phyloP scores from a whole-genome alignment of 805 yeast genomes.

The Candida ulmi region DNA sequence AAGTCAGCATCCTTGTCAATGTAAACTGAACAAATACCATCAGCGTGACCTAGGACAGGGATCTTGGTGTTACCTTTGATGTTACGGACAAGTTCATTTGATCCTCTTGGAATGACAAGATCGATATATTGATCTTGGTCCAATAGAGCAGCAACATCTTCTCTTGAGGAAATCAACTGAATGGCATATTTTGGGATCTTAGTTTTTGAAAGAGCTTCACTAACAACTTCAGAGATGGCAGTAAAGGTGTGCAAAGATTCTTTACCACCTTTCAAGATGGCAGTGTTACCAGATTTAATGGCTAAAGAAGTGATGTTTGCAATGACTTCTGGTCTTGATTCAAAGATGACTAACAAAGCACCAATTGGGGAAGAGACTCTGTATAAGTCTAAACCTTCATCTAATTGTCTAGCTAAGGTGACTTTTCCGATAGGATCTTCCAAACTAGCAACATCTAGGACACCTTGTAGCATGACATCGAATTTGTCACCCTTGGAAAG shows the following conservation, averaged over 20 bases:
- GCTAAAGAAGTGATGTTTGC: conserved; percentile 96
- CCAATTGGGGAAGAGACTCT: conserved; percentile 94
- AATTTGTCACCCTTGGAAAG: conserved; percentile 77
- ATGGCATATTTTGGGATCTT: conserved; percentile 76
- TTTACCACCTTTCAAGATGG: conserved; percentile 95
- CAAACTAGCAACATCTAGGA: conserved; percentile 81
- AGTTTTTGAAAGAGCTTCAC: conserved; percentile 50
- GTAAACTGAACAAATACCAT: conserved; percentile 90
- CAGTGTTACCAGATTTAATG: conserved; percentile 94
- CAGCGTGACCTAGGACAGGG: conserved; percentile 98
- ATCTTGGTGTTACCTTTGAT: conserved; percentile 87
- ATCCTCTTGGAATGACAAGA: conserved; percentile 96
- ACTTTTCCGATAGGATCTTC: conserved; percentile 92
- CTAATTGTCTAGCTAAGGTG: conserved; percentile 77
- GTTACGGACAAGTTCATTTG: conserved; percentile 81
- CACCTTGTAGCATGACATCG: conserved; percentile 92
- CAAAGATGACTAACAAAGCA: conserved; percentile 86
- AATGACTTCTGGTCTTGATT: conserved; percentile 96
- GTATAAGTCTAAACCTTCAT: conserved; percentile 80
- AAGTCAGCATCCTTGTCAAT: conserved; percentile 75
- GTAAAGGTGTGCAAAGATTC: conserved; percentile 84
- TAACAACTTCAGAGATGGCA: conserved; percentile 71
- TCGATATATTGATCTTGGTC: conserved; percentile 87
- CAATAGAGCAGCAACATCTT: conserved; percentile 80
- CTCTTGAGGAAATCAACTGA: conserved; percentile 83